Base-by-base conservation (phyloP, 2,329 filamentous ascomycete species). In the Xylaria polymorpha region DNA sequence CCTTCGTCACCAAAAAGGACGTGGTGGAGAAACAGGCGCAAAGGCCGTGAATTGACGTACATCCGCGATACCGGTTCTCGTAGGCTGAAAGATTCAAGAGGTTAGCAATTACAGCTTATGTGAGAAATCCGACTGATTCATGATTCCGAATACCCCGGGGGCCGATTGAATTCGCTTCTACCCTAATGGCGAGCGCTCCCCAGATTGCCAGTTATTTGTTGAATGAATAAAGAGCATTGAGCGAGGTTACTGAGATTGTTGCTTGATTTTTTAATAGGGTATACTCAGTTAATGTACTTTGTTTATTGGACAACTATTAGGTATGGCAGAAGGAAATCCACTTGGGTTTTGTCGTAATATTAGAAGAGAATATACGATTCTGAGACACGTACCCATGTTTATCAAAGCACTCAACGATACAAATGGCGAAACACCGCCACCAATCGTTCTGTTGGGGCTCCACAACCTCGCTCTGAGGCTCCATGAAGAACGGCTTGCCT, bases 341-440 rank as follows among this genome's bases (percentile, higher is more conserved):
- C 8, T 46, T 22, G n/a, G 20, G 44, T 4, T 10, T 10, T 2
- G 8, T 20, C 2, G 44, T 46, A 9, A 29, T 29, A 29, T 46
- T 5, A 4, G 46, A 25, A 44, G 22, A 22, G 20, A 25, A 50
- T 50, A 50, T 6, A 50, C 12, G 14, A 20, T 14, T 51, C 14
- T 29, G 14, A 9, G 7, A 29, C 15, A 51, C 48, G 15, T 51
- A 51, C 48, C 14, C 48, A 7, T 18, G 0, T 3, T 18, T 14
- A 29, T 61, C 39, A 18, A 66, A 66, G 20, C 22, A 32, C 9
- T 57, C 55, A 32, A 79, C 75, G 7, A 79, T 44, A 64, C 77
- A 79, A 48, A 78, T 77, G n/a, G 78, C 75, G 56, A 71, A 79
- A 7, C 74, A 51, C 10, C 70, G 72, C 76, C 77, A 79, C 77